Evolutionary conservation across 73 alveolate genomes (phyloP).

Genomic region (Paramecium tetraurelia): DNA sequence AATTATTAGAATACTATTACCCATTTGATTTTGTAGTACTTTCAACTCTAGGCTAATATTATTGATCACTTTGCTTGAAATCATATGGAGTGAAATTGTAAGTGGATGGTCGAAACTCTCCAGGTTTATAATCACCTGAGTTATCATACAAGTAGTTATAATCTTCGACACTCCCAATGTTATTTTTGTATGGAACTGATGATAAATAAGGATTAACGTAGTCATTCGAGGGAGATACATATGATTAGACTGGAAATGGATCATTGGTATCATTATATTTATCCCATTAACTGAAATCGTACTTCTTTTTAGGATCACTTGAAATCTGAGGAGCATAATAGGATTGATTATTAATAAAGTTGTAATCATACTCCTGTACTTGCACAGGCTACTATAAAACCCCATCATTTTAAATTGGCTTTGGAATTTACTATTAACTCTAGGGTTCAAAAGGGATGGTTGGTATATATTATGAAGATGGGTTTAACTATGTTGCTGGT

Average conservation of each 20-base stretch:
- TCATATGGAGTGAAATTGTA: background rate
- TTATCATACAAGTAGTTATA: background rate
- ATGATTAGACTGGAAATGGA: background rate
- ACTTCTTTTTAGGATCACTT: constrained; percentile 12
- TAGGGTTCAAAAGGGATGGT: background rate
- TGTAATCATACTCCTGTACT: background rate
- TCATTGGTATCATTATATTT: background rate
- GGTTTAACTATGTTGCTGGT: background rate
- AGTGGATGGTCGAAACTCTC: background rate
- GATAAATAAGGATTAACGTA: background rate
- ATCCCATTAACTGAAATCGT: constrained; percentile 48
- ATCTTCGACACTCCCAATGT: background rate
- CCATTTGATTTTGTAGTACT: background rate
- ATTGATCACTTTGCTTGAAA: background rate
- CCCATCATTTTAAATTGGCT: background rate
- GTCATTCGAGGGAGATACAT: background rate
- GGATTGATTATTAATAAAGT: background rate
- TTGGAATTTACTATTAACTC: background rate
- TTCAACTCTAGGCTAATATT: background rate
- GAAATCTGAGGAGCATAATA: background rate
- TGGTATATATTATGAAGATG: background rate
- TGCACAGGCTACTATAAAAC: background rate
- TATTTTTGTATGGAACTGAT: background rate
- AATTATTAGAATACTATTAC: background rate
- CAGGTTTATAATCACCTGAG: constrained; percentile 14